A percentile compares a stretch with the other conserved stretches of the same genome.
phyloP scores from a whole-genome alignment of 441 rosid species.

The Corymbia citriodora region DNA sequence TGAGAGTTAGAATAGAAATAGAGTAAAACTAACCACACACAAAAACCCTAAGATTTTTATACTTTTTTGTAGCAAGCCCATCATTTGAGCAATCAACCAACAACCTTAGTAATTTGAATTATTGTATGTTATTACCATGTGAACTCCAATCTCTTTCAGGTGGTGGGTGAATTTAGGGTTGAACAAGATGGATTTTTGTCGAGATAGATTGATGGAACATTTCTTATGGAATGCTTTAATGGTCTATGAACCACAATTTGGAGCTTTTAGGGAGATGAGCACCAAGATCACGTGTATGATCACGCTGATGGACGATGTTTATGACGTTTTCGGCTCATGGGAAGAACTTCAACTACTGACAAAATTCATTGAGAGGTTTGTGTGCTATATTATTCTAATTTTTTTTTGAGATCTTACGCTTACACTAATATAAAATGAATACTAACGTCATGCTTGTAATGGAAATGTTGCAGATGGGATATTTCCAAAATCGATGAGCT shows the following conservation, averaged over 20 bases:
- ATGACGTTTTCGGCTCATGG: not conserved
- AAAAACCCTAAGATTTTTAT: not conserved
- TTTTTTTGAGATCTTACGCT: not conserved
- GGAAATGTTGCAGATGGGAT: not conserved
- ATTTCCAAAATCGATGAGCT: not conserved
- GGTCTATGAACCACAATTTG: slow-evolving; percentile 3
- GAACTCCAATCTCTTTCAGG: not conserved
- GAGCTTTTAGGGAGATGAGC: not conserved
- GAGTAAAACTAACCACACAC: too few relatives aligned
- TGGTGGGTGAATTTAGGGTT: slow-evolving; percentile 7
- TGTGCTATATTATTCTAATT: too few relatives aligned
- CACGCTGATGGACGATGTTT: not conserved
- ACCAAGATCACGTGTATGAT: not conserved
- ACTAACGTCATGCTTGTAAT: not conserved
- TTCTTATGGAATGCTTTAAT: slow-evolving; percentile 4
- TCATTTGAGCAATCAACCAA: not conserved
- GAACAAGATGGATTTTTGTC: not conserved
- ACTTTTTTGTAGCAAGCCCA: not conserved
- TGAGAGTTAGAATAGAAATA: too few relatives aligned
- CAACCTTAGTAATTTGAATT: not conserved
- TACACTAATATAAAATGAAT: not conserved
- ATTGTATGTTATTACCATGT: not conserved
- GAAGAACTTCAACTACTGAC: not conserved
- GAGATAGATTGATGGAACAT: slow-evolving; percentile 2
- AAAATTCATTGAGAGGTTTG: not conserved